A percentile compares a stretch with the other conserved stretches of the same genome.
These are phyloP conservation scores for Maudiozyma saulgeensis DNA, from an alignment of 805 yeast genomes.

Conservation along the genomic window DNA sequence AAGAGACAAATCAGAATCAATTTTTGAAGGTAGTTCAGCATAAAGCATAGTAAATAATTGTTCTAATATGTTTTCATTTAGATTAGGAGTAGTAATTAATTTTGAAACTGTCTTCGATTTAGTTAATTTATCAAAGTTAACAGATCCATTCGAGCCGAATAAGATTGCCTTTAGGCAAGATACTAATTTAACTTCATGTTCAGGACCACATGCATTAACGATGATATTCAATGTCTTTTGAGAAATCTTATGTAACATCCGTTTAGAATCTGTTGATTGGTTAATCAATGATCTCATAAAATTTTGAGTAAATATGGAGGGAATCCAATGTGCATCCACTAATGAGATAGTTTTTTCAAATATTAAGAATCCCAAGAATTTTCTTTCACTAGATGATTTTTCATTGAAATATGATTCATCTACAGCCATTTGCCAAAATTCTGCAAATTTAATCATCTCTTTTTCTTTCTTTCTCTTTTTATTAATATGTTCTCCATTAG, in stretches of 20 bases:
- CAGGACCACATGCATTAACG: conserved; percentile 30
- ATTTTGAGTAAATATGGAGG: conserved; percentile 46
- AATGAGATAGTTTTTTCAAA: conserved; percentile 40
- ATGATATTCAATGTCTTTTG: conserved; percentile 40
- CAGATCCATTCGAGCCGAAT: conserved; percentile 41
- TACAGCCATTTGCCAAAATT: conserved; percentile 71
- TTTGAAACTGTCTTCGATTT: conserved; percentile 57
- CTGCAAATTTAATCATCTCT: conserved; percentile 35
- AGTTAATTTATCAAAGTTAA: conserved; percentile 69
- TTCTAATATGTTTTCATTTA: conserved; percentile 15
- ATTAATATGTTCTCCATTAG: conserved; percentile 11
- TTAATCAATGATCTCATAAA: conserved; percentile 64
- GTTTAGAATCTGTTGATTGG: conserved; percentile 57
- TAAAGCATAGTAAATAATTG: conserved; percentile 15
- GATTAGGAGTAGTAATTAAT: conserved; percentile 24
- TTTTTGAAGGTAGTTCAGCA: conserved; percentile 2
- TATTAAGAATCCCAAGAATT: conserved; percentile 76
- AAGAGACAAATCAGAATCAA: conserved; percentile 7
- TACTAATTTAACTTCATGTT: conserved; percentile 29
- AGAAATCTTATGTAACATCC: conserved; percentile 62
- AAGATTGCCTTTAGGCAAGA: conserved; percentile 31
- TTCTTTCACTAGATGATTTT: conserved; percentile 75
- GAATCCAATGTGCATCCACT: conserved; percentile 15
- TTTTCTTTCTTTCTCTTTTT: conserved; percentile 36
- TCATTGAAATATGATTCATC: conserved; percentile 75